Conservation (phyloP, 2,329 filamentous ascomycete species). For the Cytospora chrysosperma region DNA sequence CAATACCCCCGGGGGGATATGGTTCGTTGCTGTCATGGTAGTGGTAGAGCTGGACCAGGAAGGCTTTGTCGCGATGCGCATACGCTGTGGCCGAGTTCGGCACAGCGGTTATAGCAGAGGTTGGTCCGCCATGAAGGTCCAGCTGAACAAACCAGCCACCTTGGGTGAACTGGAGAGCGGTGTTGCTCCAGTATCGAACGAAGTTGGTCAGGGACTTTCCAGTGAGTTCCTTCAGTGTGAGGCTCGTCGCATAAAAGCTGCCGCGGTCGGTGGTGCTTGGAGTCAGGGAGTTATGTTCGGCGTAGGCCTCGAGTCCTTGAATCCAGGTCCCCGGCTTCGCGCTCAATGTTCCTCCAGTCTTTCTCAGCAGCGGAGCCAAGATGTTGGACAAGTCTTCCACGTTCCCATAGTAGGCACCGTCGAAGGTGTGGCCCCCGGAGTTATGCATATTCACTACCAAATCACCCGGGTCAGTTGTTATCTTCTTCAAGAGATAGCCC, state of each 20-base stretch:
- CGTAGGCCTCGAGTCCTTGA: constrained; percentile 34
- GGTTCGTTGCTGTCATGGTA: constrained; percentile 32
- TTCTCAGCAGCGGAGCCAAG: constrained; percentile 1
- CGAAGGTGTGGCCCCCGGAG: constrained; percentile 37
- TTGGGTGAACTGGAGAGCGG: constrained; percentile 29
- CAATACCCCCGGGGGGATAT: constrained; percentile 37
- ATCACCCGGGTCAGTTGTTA: not conserved
- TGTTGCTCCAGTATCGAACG: constrained; percentile 37
- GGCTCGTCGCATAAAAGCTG: constrained; percentile 43
- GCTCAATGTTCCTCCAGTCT: constrained; percentile 8
- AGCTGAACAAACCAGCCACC: constrained; percentile 45
- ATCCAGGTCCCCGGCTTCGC: constrained; percentile 32
- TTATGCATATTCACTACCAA: constrained; percentile 36
- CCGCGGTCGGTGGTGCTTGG: constrained; percentile 36
- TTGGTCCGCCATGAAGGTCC: constrained; percentile 42
- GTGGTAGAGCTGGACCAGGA: constrained; percentile 51
- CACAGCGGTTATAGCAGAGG: constrained; percentile 36
- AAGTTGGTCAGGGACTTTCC: constrained; percentile 38
- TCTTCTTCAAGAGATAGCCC: not conserved
- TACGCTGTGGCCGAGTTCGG: constrained; percentile 37
- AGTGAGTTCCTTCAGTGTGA: constrained; percentile 39
- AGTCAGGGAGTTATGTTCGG: constrained; percentile 27
- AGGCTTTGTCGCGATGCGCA: constrained; percentile 45
- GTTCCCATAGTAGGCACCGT: constrained; percentile 32
- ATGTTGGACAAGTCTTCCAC: constrained; percentile 15